phyloP scores from a whole-genome alignment of 2,329 filamentous ascomycete species.

The Fusarium incarnatum region DNA sequence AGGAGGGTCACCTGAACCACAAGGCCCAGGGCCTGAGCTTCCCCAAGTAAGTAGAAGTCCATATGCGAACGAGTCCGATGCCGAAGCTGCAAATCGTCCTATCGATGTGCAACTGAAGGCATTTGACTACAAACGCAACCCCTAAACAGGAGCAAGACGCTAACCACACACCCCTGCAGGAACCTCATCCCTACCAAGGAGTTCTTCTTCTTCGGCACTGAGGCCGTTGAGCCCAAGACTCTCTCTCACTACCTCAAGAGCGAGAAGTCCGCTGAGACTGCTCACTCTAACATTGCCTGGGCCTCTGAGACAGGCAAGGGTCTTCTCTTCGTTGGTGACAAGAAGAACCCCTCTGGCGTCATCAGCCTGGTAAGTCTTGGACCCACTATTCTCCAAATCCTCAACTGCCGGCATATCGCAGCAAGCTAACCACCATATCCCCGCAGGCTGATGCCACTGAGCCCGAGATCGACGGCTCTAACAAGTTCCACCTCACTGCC shows the following conservation, averaged over 20 bases:
- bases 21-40: slow-evolving; percentile 84
- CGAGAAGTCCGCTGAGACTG: slow-evolving; percentile 82
- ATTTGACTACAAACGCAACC: neutral
- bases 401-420: slow-evolving; percentile 37
- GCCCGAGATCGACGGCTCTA: slow-evolving; percentile 77
- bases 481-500: slow-evolving; percentile 88
- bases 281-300: slow-evolving; percentile 87
- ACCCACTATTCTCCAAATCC: slow-evolving; percentile 25
- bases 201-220: slow-evolving; percentile 87
- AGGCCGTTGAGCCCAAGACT: slow-evolving; percentile 78
- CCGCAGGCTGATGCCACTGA: slow-evolving; percentile 71
- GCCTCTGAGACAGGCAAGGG: slow-evolving; percentile 95
- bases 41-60: slow-evolving; percentile 78
- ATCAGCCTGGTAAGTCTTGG: slow-evolving; percentile 81
- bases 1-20: slow-evolving; percentile 88
- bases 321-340: slow-evolving; percentile 91
- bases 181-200: slow-evolving; percentile 92
- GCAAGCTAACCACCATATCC: slow-evolving; percentile 16
- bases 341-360: slow-evolving; percentile 81
- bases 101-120: neutral
- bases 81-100: neutral
- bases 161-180: slow-evolving; percentile 60
- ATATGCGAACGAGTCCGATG: neutral
- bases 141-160: slow-evolving; percentile 1
- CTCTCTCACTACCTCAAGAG: slow-evolving; percentile 83